A percentile compares a stretch with the other conserved stretches of the same genome.
phyloP scores from a whole-genome alignment of 129 eudicot species.

The Artemisia argyi region DNA sequence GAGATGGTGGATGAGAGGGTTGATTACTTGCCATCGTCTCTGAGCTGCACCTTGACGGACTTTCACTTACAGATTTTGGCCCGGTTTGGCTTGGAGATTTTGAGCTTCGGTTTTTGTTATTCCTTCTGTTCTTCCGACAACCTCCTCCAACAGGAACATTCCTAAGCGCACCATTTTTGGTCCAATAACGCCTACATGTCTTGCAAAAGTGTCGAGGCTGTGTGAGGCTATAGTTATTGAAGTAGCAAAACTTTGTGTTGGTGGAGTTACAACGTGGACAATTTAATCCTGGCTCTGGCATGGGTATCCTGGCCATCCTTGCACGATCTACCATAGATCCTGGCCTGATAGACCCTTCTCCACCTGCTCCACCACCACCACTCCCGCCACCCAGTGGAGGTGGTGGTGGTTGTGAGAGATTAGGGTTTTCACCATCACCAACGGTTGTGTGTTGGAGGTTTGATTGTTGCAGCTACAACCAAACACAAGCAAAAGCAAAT shows the following conservation, averaged over 20 bases:
- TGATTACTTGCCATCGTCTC: constrained; percentile 40
- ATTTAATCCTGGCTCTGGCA: constrained; percentile 65
- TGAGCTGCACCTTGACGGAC: constrained; percentile 57
- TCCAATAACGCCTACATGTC: constrained; percentile 73
- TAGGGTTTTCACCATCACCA: constrained; percentile 32
- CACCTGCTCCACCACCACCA: constrained; percentile 35
- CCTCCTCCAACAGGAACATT: constrained; percentile 78
- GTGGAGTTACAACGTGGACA: constrained; percentile 75
- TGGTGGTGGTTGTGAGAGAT: constrained; percentile 37
- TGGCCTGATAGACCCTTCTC: constrained; percentile 50
- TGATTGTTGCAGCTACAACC: constrained; percentile 48
- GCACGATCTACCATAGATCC: constrained; percentile 82
- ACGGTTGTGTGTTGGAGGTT: constrained; percentile 35
- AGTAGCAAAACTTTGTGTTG: constrained; percentile 76
- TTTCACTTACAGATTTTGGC: constrained; percentile 39
- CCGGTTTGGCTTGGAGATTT: constrained; percentile 43
- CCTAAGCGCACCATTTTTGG: constrained; percentile 59
- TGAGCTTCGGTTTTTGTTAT: constrained; percentile 46
- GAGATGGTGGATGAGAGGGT: constrained; percentile 39
- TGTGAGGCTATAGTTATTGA: constrained; percentile 67
- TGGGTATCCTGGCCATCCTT: constrained; percentile 54
- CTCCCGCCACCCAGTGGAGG: constrained; percentile 26
- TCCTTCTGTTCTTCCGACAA: constrained; percentile 65
- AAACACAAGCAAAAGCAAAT: constrained; percentile 4
- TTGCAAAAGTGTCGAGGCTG: constrained; percentile 81